Conservation (phyloP, 164 flowering plant species). For the Aristolochia californica region DNA sequence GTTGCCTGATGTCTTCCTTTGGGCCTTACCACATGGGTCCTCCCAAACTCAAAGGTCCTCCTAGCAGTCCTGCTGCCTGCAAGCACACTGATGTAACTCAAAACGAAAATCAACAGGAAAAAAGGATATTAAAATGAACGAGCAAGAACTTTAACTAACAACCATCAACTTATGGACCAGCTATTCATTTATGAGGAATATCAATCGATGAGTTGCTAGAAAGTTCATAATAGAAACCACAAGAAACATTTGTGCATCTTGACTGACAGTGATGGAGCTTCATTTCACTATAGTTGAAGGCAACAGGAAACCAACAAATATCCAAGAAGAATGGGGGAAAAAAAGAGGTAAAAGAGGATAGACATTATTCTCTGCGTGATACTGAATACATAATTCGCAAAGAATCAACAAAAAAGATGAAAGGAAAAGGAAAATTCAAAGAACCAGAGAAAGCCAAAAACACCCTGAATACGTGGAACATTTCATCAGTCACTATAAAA, state of each 20-base stretch:
- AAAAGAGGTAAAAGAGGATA: too few relatives aligned
- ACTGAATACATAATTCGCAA: too few relatives aligned
- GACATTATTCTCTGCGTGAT: too few relatives aligned
- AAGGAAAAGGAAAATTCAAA: too few relatives aligned
- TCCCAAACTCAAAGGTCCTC: conserved; percentile 60
- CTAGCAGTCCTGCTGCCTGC: conserved; percentile 47
- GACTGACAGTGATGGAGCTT: too few relatives aligned
- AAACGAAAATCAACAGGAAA: neutral
- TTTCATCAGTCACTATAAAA: neutral
- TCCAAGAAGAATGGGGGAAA: too few relatives aligned
- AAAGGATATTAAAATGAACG: neutral
- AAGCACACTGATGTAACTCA: neutral
- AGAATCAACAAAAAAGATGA: too few relatives aligned
- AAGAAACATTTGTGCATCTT: too few relatives aligned
- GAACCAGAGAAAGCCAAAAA: too few relatives aligned
- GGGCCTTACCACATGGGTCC: conserved; percentile 77
- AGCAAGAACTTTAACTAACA: neutral
- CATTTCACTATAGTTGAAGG: too few relatives aligned
- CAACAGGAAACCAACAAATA: too few relatives aligned
- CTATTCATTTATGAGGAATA: neutral
- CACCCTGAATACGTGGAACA: neutral
- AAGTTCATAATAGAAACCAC: too few relatives aligned
- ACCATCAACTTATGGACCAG: neutral
- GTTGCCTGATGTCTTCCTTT: conserved; percentile 75
- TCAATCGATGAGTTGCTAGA: neutral